Conservation (phyloP, 148 eudicot genomes). For the Vaccinium macrocarpon region DNA sequence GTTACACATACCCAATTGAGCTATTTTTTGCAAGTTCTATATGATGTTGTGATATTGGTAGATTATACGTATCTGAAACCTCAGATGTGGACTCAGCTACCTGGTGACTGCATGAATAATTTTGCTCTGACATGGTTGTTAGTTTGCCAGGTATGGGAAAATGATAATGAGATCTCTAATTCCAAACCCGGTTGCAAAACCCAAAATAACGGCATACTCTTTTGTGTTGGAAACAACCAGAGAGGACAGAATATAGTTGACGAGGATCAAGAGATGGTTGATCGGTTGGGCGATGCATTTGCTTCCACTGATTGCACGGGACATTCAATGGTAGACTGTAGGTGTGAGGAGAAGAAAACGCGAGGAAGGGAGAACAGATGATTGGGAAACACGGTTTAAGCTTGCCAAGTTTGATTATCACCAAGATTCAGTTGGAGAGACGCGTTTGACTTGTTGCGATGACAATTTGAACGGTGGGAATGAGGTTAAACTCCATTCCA, state of each 20-base stretch:
- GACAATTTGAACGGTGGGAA: constrained; percentile 25
- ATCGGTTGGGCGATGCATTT: constrained; percentile 22
- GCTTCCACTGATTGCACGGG: constrained; percentile 7
- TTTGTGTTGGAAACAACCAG: constrained; percentile 12
- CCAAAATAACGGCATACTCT: neutral
- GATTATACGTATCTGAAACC: constrained; percentile 47
- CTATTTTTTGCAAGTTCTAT: constrained; percentile 46
- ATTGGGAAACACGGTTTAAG: constrained; percentile 35
- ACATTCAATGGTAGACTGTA: constrained; percentile 12
- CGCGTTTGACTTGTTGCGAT: constrained; percentile 20
- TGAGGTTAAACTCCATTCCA: constrained; percentile 18
- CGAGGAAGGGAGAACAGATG: constrained; percentile 43
- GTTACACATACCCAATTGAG: too few species aligned
- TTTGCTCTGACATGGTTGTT: constrained; percentile 65
- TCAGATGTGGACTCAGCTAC: constrained; percentile 37
- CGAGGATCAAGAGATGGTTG: constrained; percentile 50
- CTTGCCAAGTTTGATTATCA: constrained; percentile 34
- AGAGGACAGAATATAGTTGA: constrained; percentile 15
- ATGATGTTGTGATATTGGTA: constrained; percentile 52
- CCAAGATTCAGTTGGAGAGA: constrained; percentile 28
- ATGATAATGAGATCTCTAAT: constrained; percentile 15
- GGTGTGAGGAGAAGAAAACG: constrained; percentile 57
- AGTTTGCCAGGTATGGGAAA: constrained; percentile 53
- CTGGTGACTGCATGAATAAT: constrained; percentile 40
- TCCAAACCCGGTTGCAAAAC: neutral